Percentiles rank a stretch among this genome's conserved stretches.
Conservation (phyloP, 305 asterid species). For the Solanum chacoense region DNA sequence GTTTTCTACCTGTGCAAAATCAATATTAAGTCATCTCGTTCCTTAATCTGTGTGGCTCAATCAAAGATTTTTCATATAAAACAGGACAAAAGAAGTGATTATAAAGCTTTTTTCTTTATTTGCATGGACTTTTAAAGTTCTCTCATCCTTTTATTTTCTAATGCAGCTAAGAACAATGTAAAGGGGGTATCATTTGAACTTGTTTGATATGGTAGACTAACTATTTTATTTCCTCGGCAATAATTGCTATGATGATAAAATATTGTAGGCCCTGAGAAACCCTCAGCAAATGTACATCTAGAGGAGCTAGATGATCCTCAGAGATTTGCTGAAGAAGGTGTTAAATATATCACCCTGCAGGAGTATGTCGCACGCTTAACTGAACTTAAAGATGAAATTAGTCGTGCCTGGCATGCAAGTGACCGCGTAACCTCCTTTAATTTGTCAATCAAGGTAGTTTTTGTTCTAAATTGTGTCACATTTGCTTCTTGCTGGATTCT, state of each 20-base stretch:
- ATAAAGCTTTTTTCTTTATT: not conserved
- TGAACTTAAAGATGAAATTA: conserved; percentile 60
- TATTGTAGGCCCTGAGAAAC: conserved; percentile 35
- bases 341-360: conserved; percentile 44
- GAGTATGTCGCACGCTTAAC: conserved; percentile 54
- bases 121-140: not conserved
- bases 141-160: not conserved
- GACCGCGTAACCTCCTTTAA: conserved; percentile 72
- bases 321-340: conserved; percentile 48
- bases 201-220: not conserved
- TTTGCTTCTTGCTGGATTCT: not conserved
- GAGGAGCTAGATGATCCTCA: conserved; percentile 51
- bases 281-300: conserved; percentile 35
- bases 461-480: not conserved
- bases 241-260: not conserved
- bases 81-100: not conserved
- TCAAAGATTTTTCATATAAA: not conserved
- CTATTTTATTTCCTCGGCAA: not conserved
- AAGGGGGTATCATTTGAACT: conserved; percentile 2
- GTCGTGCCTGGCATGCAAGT: conserved; percentile 58
- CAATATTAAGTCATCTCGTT: not conserved
- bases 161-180: not conserved
- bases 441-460: conserved; percentile 64
- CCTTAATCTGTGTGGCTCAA: not conserved
- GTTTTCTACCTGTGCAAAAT: not conserved